phyloP scores from a whole-genome alignment of 2,329 filamentous ascomycete species.

The Botrytis hyacinthi region DNA sequence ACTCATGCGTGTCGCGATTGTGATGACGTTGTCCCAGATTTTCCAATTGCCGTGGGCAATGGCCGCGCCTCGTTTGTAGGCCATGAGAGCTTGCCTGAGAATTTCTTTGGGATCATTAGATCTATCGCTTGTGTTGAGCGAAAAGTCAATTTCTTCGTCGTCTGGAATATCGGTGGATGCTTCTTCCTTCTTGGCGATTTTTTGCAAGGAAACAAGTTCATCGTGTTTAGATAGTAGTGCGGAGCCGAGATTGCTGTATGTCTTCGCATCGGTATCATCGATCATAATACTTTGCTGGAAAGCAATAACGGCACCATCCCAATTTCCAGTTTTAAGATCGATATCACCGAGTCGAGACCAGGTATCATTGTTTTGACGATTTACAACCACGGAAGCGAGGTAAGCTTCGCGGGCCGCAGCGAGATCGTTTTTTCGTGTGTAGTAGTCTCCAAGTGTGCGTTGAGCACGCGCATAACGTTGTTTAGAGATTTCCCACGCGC shows the following conservation, averaged over 20 bases:
- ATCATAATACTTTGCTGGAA: constrained; percentile 80
- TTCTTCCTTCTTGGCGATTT: constrained; percentile 39
- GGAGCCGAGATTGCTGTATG: constrained; percentile 92
- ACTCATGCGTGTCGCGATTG: constrained; percentile 73
- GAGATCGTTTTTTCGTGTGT: constrained; percentile 65
- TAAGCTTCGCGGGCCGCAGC: constrained; percentile 74
- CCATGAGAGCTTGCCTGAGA: constrained; percentile 72
- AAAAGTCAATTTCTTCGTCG: constrained; percentile 13
- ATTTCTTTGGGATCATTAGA: constrained; percentile 44
- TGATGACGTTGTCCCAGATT: constrained; percentile 96
- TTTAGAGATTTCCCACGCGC: constrained; percentile 83
- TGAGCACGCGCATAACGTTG: constrained; percentile 83
- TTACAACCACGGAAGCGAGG: constrained; percentile 70
- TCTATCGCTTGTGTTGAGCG: constrained; percentile 32
- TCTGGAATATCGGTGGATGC: constrained; percentile 18
- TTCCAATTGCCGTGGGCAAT: constrained; percentile 84
- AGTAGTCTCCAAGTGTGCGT: constrained; percentile 77
- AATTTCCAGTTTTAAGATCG: constrained; percentile 72
- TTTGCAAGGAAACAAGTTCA: constrained; percentile 45
- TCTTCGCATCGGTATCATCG: constrained; percentile 85
- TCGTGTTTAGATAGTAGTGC: constrained; percentile 71
- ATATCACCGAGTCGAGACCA: constrained; percentile 94
- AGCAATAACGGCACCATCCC: constrained; percentile 75
- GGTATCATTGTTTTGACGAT: constrained; percentile 75
- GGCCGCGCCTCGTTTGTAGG: constrained; percentile 82